Evolutionary conservation across 768 basidiomycete species (phyloP), one percentile per base, ranked within the genome.

Genomic region (Boletus sp.): DNA sequence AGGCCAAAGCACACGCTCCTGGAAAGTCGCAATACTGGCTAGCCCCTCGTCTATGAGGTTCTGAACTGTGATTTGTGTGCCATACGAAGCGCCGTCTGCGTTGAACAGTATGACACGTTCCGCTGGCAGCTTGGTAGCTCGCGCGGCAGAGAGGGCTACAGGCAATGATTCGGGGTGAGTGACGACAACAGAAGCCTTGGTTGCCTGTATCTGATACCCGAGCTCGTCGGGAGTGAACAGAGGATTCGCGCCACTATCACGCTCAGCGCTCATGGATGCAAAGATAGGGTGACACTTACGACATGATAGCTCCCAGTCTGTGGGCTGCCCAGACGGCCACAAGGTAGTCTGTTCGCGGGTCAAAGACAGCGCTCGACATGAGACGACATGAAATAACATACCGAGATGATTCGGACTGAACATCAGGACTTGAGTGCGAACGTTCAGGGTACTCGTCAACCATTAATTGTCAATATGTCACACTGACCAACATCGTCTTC

Each of bases 341-440:
- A 2, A 81, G 76, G 59, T 83, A 82, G 72, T 86, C 79, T 86
- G 58, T 6, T 28, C 8, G 11, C 5, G 29, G 18, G 50, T 44
- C 48, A 29, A 35, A 39, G 20, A 18, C 5, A 45, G 20, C 32
- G 45, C 32, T 40, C 17, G 28, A 36, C 14, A 48, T 33, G 18
- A 54, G 12, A 40, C 2, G 33, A 6, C 9, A 17, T 17, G 30
- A 17, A 40, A 51, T 12, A 32, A 64, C 77, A 41, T 59, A 83
- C 85, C 86, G 41, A 87, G 66, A 62, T 87, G 84, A 65, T 90
- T 90, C 30, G 83, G 78, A 57, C 85, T 85, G 67, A 83, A 87
- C 41, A 87, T 65, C 54, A 86, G 74, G 8, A 86, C 87, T 88
- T 60, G 50, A 5, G 8, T 33, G 29, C n/a, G 10, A 29, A 56